phyloP scores from a whole-genome alignment of 129 eudicot species.

The Flaveria bidentis region DNA sequence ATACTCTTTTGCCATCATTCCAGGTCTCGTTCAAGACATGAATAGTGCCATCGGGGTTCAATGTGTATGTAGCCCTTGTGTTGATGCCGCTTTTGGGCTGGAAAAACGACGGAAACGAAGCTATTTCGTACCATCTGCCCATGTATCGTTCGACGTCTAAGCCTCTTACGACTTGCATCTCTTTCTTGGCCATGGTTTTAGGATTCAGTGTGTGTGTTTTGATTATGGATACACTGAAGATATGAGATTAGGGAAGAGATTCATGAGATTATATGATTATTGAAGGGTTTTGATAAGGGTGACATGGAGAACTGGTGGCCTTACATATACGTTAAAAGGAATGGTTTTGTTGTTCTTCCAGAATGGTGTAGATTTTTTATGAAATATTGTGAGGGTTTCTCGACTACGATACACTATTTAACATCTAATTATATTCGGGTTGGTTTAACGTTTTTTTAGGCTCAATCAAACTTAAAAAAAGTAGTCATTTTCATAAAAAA shows the following conservation, averaged over 20 bases:
- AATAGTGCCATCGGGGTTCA: conserved; percentile 58
- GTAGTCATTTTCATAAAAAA: too few species aligned
- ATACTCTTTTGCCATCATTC: conserved; percentile 66
- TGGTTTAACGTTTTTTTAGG: too few species aligned
- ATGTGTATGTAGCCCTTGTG: conserved; percentile 79
- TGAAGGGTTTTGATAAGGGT: conserved; percentile 19
- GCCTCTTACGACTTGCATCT: conserved; percentile 71
- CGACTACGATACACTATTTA: too few species aligned
- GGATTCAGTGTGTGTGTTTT: background rate
- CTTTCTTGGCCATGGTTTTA: conserved; percentile 51
- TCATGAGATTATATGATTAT: conserved; percentile 2
- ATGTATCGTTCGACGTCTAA: conserved; percentile 62
- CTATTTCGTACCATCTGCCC: conserved; percentile 97
- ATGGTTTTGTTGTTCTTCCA: conserved; percentile 13
- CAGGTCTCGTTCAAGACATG: conserved; percentile 89
- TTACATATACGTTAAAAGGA: conserved; percentile 11
- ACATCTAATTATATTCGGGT: too few species aligned
- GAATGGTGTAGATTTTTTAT: background rate
- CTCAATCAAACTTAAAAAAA: too few species aligned
- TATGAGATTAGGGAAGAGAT: background rate
- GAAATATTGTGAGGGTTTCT: too few species aligned
- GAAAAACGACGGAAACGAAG: conserved; percentile 66
- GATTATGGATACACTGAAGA: background rate
- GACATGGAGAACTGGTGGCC: conserved; percentile 23
- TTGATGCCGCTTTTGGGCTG: conserved; percentile 68